These are phyloP conservation scores for Davidsoniella neocaledoniae DNA, from an alignment of 2,329 filamentous ascomycete genomes.

Conservation along the genomic window DNA sequence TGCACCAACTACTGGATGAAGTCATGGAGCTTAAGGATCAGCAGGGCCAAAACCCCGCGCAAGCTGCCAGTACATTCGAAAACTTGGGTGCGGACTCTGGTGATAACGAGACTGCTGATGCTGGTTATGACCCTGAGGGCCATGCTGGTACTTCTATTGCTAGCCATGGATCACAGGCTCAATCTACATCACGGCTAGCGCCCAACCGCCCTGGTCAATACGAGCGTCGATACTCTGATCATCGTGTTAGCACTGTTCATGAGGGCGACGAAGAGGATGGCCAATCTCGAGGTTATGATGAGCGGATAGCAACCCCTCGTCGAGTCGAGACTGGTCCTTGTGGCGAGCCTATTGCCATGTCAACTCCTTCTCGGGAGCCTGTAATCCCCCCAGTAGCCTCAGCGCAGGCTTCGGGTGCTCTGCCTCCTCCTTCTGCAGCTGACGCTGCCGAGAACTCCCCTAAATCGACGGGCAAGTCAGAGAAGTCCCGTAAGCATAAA, in stretches of 20 bases:
- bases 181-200: conserved; percentile 20
- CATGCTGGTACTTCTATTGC: conserved; percentile 19
- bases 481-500: conserved; percentile 76
- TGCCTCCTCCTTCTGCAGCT: background rate
- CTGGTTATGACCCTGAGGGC: conserved; percentile 48
- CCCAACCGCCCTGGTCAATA: conserved; percentile 59
- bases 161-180: conserved; percentile 30
- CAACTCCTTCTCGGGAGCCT: conserved; percentile 6
- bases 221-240: conserved; percentile 47
- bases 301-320: conserved; percentile 18
- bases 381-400: conserved; percentile 4
- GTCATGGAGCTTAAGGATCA: conserved; percentile 67
- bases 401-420: background rate
- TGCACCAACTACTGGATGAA: conserved; percentile 80
- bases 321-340: conserved; percentile 5
- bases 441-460: conserved; percentile 52
- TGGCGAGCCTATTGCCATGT: conserved; percentile 8
- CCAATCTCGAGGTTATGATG: conserved; percentile 21
- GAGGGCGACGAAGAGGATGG: conserved; percentile 63
- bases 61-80: conserved; percentile 48
- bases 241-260: conserved; percentile 78
- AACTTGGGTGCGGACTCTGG: conserved; percentile 39
- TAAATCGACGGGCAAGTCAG: conserved; percentile 28
- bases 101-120: conserved; percentile 55
- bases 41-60: conserved; percentile 25